Conservation (phyloP, 2,329 filamentous ascomycete genomes). For the Arthrocladium fulminans region DNA sequence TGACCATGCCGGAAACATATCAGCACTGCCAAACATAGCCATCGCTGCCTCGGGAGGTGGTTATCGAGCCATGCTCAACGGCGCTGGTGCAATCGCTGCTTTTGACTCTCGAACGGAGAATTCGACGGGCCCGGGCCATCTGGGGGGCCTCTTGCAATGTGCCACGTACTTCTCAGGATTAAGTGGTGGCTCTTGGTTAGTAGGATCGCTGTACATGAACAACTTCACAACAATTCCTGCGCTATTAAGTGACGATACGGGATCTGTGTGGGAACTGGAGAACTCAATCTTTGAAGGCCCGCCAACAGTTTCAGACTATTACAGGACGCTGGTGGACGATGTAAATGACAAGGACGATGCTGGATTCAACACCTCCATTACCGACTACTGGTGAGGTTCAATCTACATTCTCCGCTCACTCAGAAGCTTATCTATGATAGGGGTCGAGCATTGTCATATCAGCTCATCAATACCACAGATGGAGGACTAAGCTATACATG, state of each 20-base stretch:
- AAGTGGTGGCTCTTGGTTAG: constrained; percentile 41
- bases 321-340: too few relatives aligned
- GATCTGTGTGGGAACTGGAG: too few relatives aligned
- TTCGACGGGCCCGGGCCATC: constrained; percentile 27
- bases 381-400: constrained; percentile 35
- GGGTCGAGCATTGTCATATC: too few relatives aligned
- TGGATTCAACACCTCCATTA: constrained; percentile 33
- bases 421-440: too few relatives aligned
- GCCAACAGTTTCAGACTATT: too few relatives aligned
- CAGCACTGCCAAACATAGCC: too few relatives aligned
- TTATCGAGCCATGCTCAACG: constrained; percentile 33
- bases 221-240: constrained; percentile 38
- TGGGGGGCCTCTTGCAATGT: constrained; percentile 35
- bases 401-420: too few relatives aligned
- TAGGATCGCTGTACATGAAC: constrained; percentile 38
- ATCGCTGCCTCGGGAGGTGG: too few relatives aligned
- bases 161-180: constrained; percentile 40
- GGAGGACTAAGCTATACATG: too few relatives aligned
- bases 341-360: constrained; percentile 30
- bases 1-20: too few relatives aligned
- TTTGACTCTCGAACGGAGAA: constrained; percentile 34
- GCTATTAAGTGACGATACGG: constrained; percentile 28
- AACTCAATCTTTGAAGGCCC: too few relatives aligned
- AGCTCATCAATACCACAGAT: too few relatives aligned
- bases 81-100: constrained; percentile 35